Conservation (phyloP, 306 rosid genomes). For the Quercus variabilis region DNA sequence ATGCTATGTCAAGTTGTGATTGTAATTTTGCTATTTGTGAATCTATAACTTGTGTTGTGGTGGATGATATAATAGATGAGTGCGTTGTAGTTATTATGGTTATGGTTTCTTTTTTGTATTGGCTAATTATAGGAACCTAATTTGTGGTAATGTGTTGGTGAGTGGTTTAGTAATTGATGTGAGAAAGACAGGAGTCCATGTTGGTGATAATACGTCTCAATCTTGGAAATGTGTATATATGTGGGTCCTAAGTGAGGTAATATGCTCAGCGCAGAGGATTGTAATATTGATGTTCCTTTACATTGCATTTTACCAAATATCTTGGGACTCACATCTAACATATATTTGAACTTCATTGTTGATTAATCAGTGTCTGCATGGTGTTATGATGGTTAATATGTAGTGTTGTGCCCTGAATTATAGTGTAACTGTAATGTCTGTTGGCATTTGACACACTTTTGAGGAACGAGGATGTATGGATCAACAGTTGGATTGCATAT, state of each 20-base stretch:
- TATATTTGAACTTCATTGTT: background rate
- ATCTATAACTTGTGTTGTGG: background rate
- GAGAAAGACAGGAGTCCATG: background rate
- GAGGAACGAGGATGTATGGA: background rate
- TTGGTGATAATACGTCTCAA: background rate
- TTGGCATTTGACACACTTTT: background rate
- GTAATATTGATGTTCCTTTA: background rate
- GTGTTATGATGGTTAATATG: background rate
- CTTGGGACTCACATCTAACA: background rate
- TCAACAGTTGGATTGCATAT: background rate
- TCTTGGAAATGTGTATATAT: background rate
- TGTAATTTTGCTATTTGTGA: no score
- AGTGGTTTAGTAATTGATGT: background rate
- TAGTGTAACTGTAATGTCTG: background rate
- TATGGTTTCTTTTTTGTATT: background rate
- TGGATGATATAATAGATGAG: background rate
- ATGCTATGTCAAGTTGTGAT: background rate
- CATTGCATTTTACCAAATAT: background rate
- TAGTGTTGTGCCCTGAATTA: background rate
- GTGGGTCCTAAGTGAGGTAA: background rate
- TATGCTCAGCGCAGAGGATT: background rate
- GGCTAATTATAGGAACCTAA: background rate
- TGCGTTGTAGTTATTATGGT: background rate
- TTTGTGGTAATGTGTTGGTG: background rate
- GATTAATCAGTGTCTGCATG: background rate